These are phyloP conservation scores for Hibiscus syriacus DNA, from an alignment of 345 rosid genomes.

Conservation along the genomic window DNA sequence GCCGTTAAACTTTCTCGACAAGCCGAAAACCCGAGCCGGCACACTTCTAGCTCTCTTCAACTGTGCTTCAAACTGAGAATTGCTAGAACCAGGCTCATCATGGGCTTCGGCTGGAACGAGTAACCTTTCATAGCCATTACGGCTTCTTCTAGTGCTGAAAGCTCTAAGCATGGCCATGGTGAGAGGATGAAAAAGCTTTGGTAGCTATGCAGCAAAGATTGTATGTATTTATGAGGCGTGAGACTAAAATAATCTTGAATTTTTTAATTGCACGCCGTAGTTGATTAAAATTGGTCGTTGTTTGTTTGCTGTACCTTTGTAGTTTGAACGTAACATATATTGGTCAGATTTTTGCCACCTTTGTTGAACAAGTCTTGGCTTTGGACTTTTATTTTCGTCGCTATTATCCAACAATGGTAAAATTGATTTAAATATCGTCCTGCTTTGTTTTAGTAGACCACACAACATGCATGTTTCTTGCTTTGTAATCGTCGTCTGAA, in stretches of 20 bases:
- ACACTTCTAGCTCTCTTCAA: conserved; percentile 41
- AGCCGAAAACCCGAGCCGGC: conserved; percentile 30
- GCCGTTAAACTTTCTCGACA: conserved; percentile 11
- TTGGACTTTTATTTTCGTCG: not conserved
- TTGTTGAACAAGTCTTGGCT: not conserved
- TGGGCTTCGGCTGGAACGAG: conserved; percentile 21
- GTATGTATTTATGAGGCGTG: not conserved
- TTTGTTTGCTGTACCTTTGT: not conserved
- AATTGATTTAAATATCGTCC: too few species aligned
- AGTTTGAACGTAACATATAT: not conserved
- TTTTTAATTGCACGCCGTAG: too few species aligned
- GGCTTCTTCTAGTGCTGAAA: conserved; percentile 43
- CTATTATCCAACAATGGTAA: not conserved
- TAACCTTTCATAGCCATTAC: conserved; percentile 39
- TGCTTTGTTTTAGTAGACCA: not conserved
- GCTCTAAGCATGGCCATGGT: conserved; percentile 57
- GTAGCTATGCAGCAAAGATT: not conserved
- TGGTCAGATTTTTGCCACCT: not conserved
- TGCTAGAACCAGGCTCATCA: not conserved
- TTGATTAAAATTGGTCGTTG: too few species aligned
- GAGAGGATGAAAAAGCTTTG: too few species aligned
- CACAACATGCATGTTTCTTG: too few species aligned
- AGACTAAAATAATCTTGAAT: not conserved
- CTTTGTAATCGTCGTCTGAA: too few species aligned
- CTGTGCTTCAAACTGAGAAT: conserved; percentile 15